phyloP scores from a whole-genome alignment of 163 green algal species.

The Prototheca cutis region DNA sequence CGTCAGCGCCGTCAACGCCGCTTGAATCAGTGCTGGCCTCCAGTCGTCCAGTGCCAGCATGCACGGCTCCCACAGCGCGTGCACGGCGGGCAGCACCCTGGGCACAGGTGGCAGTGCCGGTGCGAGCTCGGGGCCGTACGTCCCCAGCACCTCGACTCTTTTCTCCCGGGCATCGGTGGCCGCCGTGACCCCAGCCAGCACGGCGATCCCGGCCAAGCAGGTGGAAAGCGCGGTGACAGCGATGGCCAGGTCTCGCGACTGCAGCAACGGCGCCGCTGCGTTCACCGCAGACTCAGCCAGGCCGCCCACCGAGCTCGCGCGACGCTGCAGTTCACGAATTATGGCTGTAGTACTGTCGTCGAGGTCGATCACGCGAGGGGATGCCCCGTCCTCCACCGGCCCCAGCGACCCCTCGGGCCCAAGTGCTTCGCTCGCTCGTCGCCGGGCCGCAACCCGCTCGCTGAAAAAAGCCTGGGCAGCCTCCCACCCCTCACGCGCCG shows the following conservation, averaged over 20 bases:
- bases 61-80: slow-evolving; percentile 49
- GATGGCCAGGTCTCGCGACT: slow-evolving; percentile 32
- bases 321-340: too few species aligned
- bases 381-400: too few species aligned
- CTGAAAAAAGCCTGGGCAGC: slow-evolving; percentile 1
- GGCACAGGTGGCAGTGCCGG: slow-evolving; percentile 17
- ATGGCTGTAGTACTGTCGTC: too few species aligned
- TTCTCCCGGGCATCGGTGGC: slow-evolving; percentile 24
- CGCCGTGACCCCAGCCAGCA: slow-evolving; percentile 14
- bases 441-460: background rate
- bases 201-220: slow-evolving; percentile 6
- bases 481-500: background rate
- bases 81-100: slow-evolving; percentile 60
- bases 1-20: slow-evolving; percentile 16
- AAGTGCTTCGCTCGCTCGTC: too few species aligned
- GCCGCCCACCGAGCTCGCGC: too few species aligned
- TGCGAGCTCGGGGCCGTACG: slow-evolving; percentile 1
- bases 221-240: slow-evolving; percentile 16
- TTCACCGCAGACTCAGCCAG: slow-evolving; percentile 46
- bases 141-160: slow-evolving; percentile 10
- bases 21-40: slow-evolving; percentile 39
- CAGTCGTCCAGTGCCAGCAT: slow-evolving; percentile 37
- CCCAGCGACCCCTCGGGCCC: too few species aligned
- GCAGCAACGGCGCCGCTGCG: slow-evolving; percentile 40
- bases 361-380: too few species aligned